Evolutionary conservation across 176 grass and related monocot genomes (phyloP).

Genomic region (Lolium perenne): DNA sequence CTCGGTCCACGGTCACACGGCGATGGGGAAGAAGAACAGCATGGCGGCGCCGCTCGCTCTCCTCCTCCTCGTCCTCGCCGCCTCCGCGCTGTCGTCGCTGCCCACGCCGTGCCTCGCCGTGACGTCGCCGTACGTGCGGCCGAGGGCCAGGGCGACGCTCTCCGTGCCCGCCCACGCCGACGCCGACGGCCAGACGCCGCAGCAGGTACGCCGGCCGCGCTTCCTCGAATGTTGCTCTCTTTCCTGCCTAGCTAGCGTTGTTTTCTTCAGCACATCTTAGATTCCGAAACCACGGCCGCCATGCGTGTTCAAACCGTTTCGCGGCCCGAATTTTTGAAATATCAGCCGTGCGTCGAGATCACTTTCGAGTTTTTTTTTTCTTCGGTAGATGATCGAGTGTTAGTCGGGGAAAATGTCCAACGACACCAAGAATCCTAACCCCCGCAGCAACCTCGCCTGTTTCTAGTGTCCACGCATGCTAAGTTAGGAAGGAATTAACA

Average conservation of each 20-base stretch:
- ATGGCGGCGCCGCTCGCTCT: background rate
- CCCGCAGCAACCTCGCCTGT: background rate
- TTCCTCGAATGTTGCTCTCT: background rate
- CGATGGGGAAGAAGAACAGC: background rate
- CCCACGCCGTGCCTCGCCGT: conserved; percentile 30
- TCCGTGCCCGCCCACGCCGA: conserved; percentile 31
- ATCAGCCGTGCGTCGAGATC: too few relatives aligned
- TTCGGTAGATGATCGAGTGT: background rate
- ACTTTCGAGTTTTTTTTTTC: background rate
- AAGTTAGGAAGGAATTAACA: conserved; percentile 26
- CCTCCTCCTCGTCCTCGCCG: conserved; percentile 14
- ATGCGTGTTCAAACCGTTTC: background rate
- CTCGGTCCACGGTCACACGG: background rate
- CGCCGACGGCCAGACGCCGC: conserved; percentile 59
- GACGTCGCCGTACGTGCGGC: conserved; percentile 57
- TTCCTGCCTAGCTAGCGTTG: background rate
- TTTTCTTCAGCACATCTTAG: background rate
- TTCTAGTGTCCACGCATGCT: background rate
- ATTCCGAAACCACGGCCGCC: background rate
- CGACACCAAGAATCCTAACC: background rate
- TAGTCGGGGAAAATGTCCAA: background rate
- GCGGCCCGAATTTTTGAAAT: background rate
- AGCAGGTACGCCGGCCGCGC: conserved; percentile 42
- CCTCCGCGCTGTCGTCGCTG: background rate
- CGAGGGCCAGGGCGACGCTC: conserved; percentile 44